Conservation (phyloP, 768 basidiomycete species). For the Lentinula sp. region DNA sequence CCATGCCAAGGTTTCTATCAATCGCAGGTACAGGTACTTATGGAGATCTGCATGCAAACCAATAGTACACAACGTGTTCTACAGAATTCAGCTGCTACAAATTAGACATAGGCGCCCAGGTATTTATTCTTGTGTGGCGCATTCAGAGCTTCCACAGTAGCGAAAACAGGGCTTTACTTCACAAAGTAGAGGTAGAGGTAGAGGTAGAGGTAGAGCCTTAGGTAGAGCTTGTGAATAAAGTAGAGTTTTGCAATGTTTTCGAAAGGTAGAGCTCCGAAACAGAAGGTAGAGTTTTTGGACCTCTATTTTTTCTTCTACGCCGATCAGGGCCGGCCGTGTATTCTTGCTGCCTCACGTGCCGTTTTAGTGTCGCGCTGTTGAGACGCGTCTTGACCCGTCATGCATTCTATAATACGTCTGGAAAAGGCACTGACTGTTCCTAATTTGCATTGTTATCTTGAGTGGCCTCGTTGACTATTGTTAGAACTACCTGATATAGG, state of each 20-base stretch:
- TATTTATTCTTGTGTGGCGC: too few relatives aligned
- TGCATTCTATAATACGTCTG: too few relatives aligned
- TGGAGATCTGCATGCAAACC: too few relatives aligned
- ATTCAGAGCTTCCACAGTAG: background rate
- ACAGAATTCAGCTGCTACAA: too few relatives aligned
- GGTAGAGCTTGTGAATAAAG: background rate
- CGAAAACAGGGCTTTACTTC: background rate
- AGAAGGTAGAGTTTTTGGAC: background rate
- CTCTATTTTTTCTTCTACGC: background rate
- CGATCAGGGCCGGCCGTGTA: background rate
- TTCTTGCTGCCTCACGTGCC: background rate
- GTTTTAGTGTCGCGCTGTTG: background rate
- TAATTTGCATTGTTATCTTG: background rate
- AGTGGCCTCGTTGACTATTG: too few relatives aligned
- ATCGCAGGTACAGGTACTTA: too few relatives aligned
- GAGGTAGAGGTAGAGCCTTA: background rate
- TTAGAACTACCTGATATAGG: too few relatives aligned
- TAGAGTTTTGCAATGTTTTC: background rate
- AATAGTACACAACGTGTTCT: too few relatives aligned
- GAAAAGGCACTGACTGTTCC: background rate
- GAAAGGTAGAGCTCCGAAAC: background rate
- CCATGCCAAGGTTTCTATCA: too few relatives aligned
- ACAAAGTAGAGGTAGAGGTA: background rate
- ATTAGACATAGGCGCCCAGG: too few relatives aligned
- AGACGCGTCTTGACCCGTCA: too few relatives aligned